These are phyloP conservation scores for Phytophthora tubulina DNA, from an alignment of 352 stramenopile genomes.

Conservation along the genomic window DNA sequence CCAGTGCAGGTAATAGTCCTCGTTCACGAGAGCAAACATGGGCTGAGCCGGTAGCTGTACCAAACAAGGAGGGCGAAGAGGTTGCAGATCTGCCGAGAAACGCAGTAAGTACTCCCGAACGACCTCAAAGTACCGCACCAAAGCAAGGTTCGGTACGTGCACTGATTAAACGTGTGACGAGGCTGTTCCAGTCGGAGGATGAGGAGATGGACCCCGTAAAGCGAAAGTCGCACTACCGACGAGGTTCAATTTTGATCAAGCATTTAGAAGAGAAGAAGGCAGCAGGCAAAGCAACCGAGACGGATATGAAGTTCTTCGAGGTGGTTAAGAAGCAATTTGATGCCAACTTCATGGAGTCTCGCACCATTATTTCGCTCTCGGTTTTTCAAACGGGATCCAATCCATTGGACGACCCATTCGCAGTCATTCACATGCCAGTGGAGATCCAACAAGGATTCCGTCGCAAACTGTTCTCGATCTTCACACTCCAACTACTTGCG, in stretches of 20 bases:
- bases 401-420: constrained; percentile 75
- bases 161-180: constrained; percentile 52
- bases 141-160: constrained; percentile 40
- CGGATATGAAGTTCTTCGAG: constrained; percentile 87
- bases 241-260: constrained; percentile 76
- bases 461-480: constrained; percentile 80
- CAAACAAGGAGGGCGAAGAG: background rate
- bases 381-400: constrained; percentile 82
- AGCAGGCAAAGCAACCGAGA: constrained; percentile 64
- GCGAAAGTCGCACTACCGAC: constrained; percentile 67
- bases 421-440: constrained; percentile 75
- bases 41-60: constrained; percentile 16
- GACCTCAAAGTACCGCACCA: background rate
- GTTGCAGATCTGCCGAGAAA: constrained; percentile 14
- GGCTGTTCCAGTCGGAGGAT: constrained; percentile 51
- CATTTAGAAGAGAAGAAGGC: constrained; percentile 77
- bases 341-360: constrained; percentile 76
- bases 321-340: constrained; percentile 80
- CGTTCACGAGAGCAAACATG: constrained; percentile 24
- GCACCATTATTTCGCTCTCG: constrained; percentile 79
- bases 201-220: constrained; percentile 51
- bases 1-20: background rate
- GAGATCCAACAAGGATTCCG: constrained; percentile 81
- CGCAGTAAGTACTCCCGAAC: constrained; percentile 18
- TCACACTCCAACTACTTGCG: constrained; percentile 70